Percentiles rank a stretch among this genome's conserved stretches.
phyloP scores from a whole-genome alignment of 192 early-diverging fungal species.

The Haplosporangium gracile region DNA sequence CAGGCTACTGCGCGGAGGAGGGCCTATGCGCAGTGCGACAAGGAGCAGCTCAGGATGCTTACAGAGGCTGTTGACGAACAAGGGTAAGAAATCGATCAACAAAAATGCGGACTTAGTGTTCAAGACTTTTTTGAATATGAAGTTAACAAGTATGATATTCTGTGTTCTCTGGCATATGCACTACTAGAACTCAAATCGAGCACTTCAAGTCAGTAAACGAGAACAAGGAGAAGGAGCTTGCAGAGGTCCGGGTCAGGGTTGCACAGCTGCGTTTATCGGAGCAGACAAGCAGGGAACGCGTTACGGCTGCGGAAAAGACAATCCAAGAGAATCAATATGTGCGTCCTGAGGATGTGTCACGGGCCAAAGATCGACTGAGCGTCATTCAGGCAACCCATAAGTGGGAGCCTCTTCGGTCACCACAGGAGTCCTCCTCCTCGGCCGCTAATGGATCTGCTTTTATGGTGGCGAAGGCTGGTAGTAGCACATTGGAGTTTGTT shows the following conservation, averaged over 20 bases:
- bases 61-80: slow-evolving; percentile 52
- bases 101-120: background rate
- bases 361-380: slow-evolving; percentile 23
- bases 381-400: slow-evolving; percentile 37
- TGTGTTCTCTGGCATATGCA: background rate
- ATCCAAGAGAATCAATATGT: slow-evolving; percentile 42
- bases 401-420: slow-evolving; percentile 29
- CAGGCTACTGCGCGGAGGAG: slow-evolving; percentile 28
- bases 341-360: slow-evolving; percentile 31
- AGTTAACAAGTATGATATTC: background rate
- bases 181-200: slow-evolving; percentile 29
- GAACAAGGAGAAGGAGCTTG: slow-evolving; percentile 35
- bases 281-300: slow-evolving; percentile 6
- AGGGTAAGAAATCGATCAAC: slow-evolving; percentile 20
- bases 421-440: background rate
- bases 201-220: slow-evolving; percentile 31
- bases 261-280: slow-evolving; percentile 29
- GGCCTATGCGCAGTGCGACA: slow-evolving; percentile 39
- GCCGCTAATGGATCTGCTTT: background rate
- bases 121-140: background rate
- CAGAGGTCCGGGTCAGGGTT: slow-evolving; percentile 28
- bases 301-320: slow-evolving; percentile 28
- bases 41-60: slow-evolving; percentile 40
- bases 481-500: slow-evolving; percentile 31
- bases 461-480: background rate